Evolutionary conservation across 202 grass and related monocot genomes (phyloP).

Genomic region (Zizania palustris): DNA sequence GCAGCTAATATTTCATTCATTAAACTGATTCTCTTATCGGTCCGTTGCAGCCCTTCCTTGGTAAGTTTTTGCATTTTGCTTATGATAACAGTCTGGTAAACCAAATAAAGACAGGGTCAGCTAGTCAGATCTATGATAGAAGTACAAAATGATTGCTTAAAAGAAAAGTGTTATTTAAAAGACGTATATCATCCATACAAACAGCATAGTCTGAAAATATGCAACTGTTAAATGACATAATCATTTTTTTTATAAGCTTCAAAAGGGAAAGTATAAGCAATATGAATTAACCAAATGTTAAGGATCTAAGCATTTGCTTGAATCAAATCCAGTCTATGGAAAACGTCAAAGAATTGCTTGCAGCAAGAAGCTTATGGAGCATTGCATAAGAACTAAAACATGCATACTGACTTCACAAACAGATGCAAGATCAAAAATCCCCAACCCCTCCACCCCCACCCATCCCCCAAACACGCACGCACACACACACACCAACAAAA

Average conservation of each 20-base stretch:
- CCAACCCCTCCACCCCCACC: no score
- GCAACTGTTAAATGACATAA: neutral
- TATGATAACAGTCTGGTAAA: constrained; percentile 79
- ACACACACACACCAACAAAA: no score
- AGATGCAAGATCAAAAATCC: no score
- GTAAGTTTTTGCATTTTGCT: constrained; percentile 97
- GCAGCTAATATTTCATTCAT: constrained; percentile 99
- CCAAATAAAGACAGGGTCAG: constrained; percentile 35
- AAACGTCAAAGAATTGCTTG: neutral
- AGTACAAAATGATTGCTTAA: constrained; percentile 9
- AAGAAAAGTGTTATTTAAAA: constrained; percentile 6
- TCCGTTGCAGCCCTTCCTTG: constrained; percentile 93
- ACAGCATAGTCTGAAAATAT: constrained; percentile 27
- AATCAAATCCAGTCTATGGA: neutral
- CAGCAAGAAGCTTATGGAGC: neutral
- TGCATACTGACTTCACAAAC: no score
- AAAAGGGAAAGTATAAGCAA: constrained; percentile 7
- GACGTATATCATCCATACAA: constrained; percentile 16
- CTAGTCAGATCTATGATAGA: neutral
- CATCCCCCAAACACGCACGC: no score
- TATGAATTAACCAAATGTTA: constrained; percentile 10
- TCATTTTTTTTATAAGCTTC: constrained; percentile 27
- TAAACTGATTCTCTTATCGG: constrained; percentile 94
- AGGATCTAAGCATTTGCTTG: constrained; percentile 20
- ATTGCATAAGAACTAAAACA: neutral